These are phyloP conservation scores for Malassezia pachydermatis DNA, from an alignment of 1,284 basidiomycete genomes.

Conservation along the genomic window DNA sequence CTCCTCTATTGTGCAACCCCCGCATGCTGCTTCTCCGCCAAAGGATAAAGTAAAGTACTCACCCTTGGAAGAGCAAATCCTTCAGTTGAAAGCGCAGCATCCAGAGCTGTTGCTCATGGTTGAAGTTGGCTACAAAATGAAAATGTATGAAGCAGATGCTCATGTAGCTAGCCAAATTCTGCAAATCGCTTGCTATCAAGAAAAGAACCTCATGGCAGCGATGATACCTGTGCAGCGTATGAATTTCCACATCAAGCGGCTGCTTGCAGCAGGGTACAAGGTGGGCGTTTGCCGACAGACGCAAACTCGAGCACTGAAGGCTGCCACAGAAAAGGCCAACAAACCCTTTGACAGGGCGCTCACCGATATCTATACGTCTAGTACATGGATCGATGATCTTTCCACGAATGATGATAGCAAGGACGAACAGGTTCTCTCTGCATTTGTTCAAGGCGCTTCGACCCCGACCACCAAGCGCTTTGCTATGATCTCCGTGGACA, in stretches of 20 bases:
- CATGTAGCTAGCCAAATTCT: slow-evolving; percentile 71
- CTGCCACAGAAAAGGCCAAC: slow-evolving; percentile 51
- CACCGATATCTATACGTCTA: slow-evolving; percentile 72
- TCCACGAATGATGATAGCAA: slow-evolving; percentile 12
- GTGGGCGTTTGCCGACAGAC: slow-evolving; percentile 79
- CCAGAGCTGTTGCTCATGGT: slow-evolving; percentile 70
- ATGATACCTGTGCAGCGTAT: slow-evolving; percentile 72
- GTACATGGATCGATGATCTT: slow-evolving; percentile 69
- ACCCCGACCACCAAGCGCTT: slow-evolving; percentile 49
- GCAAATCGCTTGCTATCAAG: slow-evolving; percentile 65
- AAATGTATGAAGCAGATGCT: slow-evolving; percentile 76
- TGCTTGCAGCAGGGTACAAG: slow-evolving; percentile 70
- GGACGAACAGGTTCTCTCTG: slow-evolving; percentile 26
- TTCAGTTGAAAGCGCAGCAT: slow-evolving; percentile 49
- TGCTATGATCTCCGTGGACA: slow-evolving; percentile 68
- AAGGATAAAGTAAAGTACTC: slow-evolving; percentile 54
- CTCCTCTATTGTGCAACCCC: too few relatives aligned
- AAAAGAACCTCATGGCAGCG: slow-evolving; percentile 70
- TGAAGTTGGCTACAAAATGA: slow-evolving; percentile 57
- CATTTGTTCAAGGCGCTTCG: slow-evolving; percentile 57
- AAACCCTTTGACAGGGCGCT: slow-evolving; percentile 68
- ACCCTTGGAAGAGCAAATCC: slow-evolving; percentile 41
- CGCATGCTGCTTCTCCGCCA: too few relatives aligned
- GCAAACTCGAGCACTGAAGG: slow-evolving; percentile 92
- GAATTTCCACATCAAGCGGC: slow-evolving; percentile 68